These are phyloP conservation scores for Pholiota conissans DNA, from an alignment of 768 basidiomycete genomes.

Conservation along the genomic window DNA sequence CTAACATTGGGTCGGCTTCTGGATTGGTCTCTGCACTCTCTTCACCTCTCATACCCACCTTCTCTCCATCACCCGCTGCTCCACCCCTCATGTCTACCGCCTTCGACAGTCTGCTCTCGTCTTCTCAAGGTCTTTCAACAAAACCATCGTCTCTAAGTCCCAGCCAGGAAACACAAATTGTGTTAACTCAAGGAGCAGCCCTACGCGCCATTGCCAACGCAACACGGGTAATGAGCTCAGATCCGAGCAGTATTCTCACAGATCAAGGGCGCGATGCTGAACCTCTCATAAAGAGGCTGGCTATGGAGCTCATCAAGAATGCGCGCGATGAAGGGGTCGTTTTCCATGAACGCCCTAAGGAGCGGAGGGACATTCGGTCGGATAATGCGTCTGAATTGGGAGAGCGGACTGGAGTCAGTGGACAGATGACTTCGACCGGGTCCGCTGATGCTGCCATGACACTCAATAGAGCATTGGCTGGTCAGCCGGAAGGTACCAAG, in stretches of 20 bases:
- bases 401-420: constrained; percentile 37
- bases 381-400: constrained; percentile 20
- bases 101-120: constrained; percentile 28
- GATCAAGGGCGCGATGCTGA: constrained; percentile 69
- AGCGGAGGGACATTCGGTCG: constrained; percentile 28
- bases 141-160: constrained; percentile 23
- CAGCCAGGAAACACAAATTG: constrained; percentile 23
- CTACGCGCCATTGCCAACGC: constrained; percentile 79
- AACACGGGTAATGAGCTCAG: constrained; percentile 84
- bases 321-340: constrained; percentile 63
- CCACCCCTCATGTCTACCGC: constrained; percentile 47
- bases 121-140: constrained; percentile 14
- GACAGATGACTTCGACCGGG: constrained; percentile 39
- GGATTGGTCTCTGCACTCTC: constrained; percentile 29
- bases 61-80: constrained; percentile 39
- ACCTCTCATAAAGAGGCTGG: constrained; percentile 59
- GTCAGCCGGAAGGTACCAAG: constrained; percentile 31
- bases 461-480: constrained; percentile 45
- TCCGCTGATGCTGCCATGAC: constrained; percentile 23
- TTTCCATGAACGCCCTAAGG: constrained; percentile 50
- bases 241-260: constrained; percentile 70
- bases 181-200: constrained; percentile 57
- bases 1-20: constrained; percentile 16
- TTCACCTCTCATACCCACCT: constrained; percentile 41
- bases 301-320: constrained; percentile 64